Percentiles rank a stretch among this genome's conserved stretches.
phyloP scores from a whole-genome alignment of 1,284 basidiomycete genomes.

The Puccinia novopanici region DNA sequence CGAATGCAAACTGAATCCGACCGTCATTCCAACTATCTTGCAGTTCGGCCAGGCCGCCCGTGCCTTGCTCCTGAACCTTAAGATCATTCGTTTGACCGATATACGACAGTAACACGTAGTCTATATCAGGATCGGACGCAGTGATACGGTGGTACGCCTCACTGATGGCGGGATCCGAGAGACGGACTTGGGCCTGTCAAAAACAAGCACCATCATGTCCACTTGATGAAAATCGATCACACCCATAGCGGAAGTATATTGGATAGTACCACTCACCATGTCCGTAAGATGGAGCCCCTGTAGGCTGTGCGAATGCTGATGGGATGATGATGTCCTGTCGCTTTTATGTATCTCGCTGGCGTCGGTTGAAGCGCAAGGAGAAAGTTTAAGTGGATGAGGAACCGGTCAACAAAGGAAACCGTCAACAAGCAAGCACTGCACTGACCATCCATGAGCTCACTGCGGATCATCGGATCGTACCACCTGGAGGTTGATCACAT shows the following conservation, averaged over 20 bases:
- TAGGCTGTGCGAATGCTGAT: background rate
- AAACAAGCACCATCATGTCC: background rate
- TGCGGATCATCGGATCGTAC: background rate
- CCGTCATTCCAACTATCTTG: constrained; percentile 94
- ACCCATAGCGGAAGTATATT: background rate
- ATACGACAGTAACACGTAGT: constrained; percentile 85
- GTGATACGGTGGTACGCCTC: constrained; percentile 80
- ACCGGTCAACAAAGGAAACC: too few species aligned
- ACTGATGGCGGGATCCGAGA: constrained; percentile 60
- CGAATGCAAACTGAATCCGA: constrained; percentile 91
- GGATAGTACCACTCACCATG: constrained; percentile 9
- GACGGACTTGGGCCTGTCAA: constrained; percentile 43
- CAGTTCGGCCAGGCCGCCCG: constrained; percentile 82
- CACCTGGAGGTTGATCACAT: background rate
- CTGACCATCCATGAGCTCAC: background rate
- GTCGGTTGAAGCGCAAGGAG: background rate
- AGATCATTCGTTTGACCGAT: constrained; percentile 84
- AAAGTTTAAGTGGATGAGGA: background rate
- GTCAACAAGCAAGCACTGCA: background rate
- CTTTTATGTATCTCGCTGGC: too few species aligned
- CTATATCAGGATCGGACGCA: constrained; percentile 69
- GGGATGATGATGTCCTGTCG: too few species aligned
- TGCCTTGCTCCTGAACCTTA: constrained; percentile 81
- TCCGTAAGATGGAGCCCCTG: background rate
- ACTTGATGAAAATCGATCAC: background rate